Percentiles rank a stretch among this genome's conserved stretches.
phyloP scores from a whole-genome alignment of 768 basidiomycete genomes.

The Rhizopogon sp. region DNA sequence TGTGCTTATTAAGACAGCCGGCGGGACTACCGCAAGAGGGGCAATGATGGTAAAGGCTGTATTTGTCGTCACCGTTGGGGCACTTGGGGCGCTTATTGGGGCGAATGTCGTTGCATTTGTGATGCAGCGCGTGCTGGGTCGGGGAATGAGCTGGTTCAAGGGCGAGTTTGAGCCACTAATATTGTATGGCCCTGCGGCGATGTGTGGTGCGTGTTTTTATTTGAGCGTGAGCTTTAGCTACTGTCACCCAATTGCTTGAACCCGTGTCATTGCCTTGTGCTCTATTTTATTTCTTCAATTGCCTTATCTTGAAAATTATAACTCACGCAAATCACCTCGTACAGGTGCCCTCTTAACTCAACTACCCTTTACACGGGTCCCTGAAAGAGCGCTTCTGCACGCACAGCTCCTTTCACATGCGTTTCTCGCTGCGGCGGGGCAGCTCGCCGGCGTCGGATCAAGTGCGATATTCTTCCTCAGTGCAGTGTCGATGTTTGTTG shows the following conservation, averaged over 20 bases:
- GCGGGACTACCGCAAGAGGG: constrained; percentile 1
- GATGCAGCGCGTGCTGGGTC: constrained; percentile 57
- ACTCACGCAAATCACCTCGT: background rate
- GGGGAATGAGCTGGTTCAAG: constrained; percentile 83
- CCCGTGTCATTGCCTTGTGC: background rate
- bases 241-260: too few species aligned
- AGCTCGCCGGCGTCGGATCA: constrained; percentile 68
- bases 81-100: constrained; percentile 52
- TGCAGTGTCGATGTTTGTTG: constrained; percentile 49
- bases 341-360: constrained; percentile 64
- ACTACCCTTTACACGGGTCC: constrained; percentile 36
- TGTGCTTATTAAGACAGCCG: constrained; percentile 32
- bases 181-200: constrained; percentile 71
- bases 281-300: background rate
- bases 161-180: constrained; percentile 58
- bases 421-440: constrained; percentile 49
- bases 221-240: too few species aligned
- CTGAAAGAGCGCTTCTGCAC: constrained; percentile 35
- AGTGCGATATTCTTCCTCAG: constrained; percentile 69
- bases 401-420: constrained; percentile 60
- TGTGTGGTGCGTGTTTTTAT: constrained; percentile 50
- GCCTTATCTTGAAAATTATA: background rate
- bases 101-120: constrained; percentile 71
- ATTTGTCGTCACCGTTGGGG: constrained; percentile 44
- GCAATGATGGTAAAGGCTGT: constrained; percentile 34